Evolutionary conservation across 805 yeast species (phyloP), one percentile per base, ranked within the genome.

Genomic region (Pichia rugopelliculosa): DNA sequence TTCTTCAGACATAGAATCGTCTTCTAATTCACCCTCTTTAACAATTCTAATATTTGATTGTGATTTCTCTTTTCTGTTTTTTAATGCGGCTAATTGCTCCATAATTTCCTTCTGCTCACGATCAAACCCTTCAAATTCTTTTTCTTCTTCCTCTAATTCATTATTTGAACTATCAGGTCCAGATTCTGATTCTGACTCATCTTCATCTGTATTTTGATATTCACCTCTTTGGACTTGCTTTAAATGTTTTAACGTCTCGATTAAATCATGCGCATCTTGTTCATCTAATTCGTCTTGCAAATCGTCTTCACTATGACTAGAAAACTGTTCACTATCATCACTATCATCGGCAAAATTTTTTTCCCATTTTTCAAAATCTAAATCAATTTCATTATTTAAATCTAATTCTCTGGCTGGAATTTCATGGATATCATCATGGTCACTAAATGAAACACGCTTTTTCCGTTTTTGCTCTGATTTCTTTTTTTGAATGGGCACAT

Each of bases 1-100:
- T 36, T 51, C 51, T 17, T 61, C 57, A 8, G 25, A 33, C 20
- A 39, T 48, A 22, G 37, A 44, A 56, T 48, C 52, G 1, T 46
- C 49, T n/a, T 48, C 44, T 4, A 52, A 18, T 1, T 49, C 56
- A 41, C 51, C 57, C 23, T 53, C 57, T 36, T 56, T 59, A 39
- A 55, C 49, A 20, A 49, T 48, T 38, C 53, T 50, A 11, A 42
- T 21, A 21, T 15, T 21, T 13, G 22, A 12, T 36, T 45, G 36
- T 15, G 24, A 9, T 12, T 18, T 23, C 15, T 25, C 34, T 21
- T 48, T 65, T 45, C 52, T 64, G 26, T 58, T 67, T 53, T 69
- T 75, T 46, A 66, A 50, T 39, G 67, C 69, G 59, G 65, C 72
- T 47, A 74, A 56, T 4, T 72, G 69, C 2, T 66, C 72, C 70